Evolutionary conservation across 768 basidiomycete genomes (phyloP), one percentile per base, ranked within the genome.

Genomic region (Amanita brunnescens): DNA sequence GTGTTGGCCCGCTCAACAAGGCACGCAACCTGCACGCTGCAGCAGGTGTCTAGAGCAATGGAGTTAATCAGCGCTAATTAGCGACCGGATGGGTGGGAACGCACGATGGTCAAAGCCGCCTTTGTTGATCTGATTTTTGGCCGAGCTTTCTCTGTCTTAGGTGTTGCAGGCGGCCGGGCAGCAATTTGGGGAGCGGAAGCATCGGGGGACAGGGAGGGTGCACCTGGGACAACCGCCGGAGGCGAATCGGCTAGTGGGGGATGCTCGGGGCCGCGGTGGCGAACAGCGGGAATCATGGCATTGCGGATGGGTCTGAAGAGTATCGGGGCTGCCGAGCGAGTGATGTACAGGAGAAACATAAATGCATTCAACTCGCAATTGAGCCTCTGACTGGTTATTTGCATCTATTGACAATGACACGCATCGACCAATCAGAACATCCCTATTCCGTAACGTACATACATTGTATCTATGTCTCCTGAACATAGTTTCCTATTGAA

Each of bases 1-100:
- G 94, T 2, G 85, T 85, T 20, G 93, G 91, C 8, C 85, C 79
- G n/a, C 76, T 76, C 41, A 91, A 68, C 24, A 99, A 76, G n/a
- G 70, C 75, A 2, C 70, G 78, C 46, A 98, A 74, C 21, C 88
- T 83, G 6, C 69, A 63, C 5, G 94, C 81, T 10, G 94, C 95
- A 21, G 69, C 65, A 0, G 90, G 83, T 35, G 91, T 90, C 95
- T 98, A 58, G 5, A 42, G 18, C 57, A 53, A 47, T 37, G 47
- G 49, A 23, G 48, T 48, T 12, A 43, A 37, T 13, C 45, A 33
- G 47, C 47, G 40, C 13, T 35, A 34, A 32, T 43, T 38, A 29
- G 30, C 12, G 38, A 43, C 26, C 42, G 41, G 49, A 32, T 49
- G 39, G 30, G 56, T 14, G 30, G n/a, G 49, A 42, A 73, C 74